Percentiles rank a stretch among this genome's conserved stretches.
phyloP scores from a whole-genome alignment of 306 rosid species.

The Vachellia collinsii region DNA sequence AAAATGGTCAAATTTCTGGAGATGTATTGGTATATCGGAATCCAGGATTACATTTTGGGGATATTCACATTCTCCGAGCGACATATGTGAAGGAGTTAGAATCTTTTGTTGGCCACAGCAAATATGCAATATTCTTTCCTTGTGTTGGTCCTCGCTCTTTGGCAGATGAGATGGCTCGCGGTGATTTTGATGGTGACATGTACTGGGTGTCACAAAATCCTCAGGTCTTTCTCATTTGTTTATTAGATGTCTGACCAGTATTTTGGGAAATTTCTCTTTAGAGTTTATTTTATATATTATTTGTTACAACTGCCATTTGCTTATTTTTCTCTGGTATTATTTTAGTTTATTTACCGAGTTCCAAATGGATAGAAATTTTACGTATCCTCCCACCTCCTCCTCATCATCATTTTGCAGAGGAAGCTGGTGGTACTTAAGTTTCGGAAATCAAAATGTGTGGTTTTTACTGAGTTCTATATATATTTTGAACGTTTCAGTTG shows the following conservation, averaged over 20 bases:
- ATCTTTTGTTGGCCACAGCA: conserved; percentile 63
- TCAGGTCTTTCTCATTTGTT: conserved; percentile 50
- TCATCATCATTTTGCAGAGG: conserved; percentile 5
- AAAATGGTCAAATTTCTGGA: conserved; percentile 69
- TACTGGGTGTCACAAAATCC: conserved; percentile 81
- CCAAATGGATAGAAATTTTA: not conserved
- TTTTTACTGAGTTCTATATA: no score
- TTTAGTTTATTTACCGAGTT: not conserved
- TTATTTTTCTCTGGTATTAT: not conserved
- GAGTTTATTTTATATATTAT: not conserved
- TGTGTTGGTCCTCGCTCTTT: conserved; percentile 75
- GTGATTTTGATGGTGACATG: conserved; percentile 90
- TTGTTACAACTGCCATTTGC: not conserved
- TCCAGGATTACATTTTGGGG: conserved; percentile 90
- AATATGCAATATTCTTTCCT: conserved; percentile 81
- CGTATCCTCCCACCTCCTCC: not conserved
- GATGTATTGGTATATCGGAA: conserved; percentile 75
- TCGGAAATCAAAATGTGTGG: no score
- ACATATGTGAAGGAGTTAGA: conserved; percentile 50
- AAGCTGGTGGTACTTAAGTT: not conserved
- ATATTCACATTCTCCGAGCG: conserved; percentile 69
- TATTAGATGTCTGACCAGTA: not conserved
- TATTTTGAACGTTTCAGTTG: conserved; percentile 60
- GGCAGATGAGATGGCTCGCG: conserved; percentile 86
- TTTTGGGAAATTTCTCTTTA: not conserved